Evolutionary conservation across 2,329 filamentous ascomycete genomes (phyloP).

Genomic region (Drechslerella coelobrocha): DNA sequence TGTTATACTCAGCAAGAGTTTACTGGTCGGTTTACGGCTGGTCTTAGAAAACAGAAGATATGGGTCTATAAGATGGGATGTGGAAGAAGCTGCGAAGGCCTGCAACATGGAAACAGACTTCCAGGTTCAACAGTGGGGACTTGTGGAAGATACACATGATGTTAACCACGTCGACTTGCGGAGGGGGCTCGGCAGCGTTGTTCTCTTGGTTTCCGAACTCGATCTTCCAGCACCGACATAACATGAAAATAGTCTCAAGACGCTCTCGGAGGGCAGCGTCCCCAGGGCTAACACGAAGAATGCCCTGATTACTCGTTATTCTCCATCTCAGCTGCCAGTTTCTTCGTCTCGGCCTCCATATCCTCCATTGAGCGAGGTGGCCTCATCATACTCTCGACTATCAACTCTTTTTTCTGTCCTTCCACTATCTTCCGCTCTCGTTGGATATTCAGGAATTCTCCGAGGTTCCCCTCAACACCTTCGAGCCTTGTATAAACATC

Average conservation of each 20-base stretch:
- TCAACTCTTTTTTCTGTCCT: constrained; percentile 60
- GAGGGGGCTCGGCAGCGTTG: constrained; percentile 84
- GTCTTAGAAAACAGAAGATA: constrained; percentile 82
- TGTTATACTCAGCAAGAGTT: constrained; percentile 82
- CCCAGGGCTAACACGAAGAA: not conserved
- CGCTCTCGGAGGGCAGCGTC: not conserved
- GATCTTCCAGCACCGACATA: constrained; percentile 54
- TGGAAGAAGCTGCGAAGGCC: constrained; percentile 80
- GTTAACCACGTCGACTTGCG: constrained; percentile 89
- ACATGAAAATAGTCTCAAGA: not conserved
- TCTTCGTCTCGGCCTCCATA: constrained; percentile 79
- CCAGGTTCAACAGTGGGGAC: constrained; percentile 91
- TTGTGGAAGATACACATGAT: constrained; percentile 98
- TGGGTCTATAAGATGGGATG: constrained; percentile 67
- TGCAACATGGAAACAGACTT: constrained; percentile 85
- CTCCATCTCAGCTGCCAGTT: constrained; percentile 66
- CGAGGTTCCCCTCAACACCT: constrained; percentile 82
- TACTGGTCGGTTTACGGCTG: constrained; percentile 77
- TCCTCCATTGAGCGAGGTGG: constrained; percentile 72
- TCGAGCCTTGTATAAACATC: constrained; percentile 84
- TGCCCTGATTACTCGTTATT: constrained; percentile 51
- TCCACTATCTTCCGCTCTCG: constrained; percentile 15
- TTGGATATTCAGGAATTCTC: constrained; percentile 67
- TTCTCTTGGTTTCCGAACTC: constrained; percentile 75
- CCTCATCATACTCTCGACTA: constrained; percentile 64